Evolutionary conservation across 192 early-diverging fungal genomes (phyloP), one percentile per base, ranked within the genome.

Genomic region (Lunasporangiospora selenospora): DNA sequence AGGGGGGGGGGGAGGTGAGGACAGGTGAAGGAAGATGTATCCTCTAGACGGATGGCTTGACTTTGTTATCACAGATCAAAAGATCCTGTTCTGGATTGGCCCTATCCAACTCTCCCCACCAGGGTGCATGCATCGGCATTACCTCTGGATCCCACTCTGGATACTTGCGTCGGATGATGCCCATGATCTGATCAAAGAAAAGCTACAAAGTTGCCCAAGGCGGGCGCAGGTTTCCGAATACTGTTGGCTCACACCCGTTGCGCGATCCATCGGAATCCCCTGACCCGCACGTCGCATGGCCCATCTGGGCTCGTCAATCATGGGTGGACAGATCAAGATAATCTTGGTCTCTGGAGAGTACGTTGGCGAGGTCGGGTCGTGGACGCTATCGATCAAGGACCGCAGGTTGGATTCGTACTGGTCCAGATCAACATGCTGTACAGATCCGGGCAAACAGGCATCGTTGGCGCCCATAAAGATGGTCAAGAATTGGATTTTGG

Each of bases 401-500:
- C 70, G 67, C n/a, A 93, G 32, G 54, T 96, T 92, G 13, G 61
- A 21, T 3, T 70, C 64, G 57, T 85, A 96, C 4, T 75, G 39
- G 0, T 66, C 56, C n/a, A 94, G n/a, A 1, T 86, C 67, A 1
- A 93, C 86, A 55, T 87, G 85, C 47, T 90, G 88, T 2, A 53
- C 26, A 4, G 77, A 75, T 7, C 51, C 56, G 3, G 64, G 65
- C 23, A 86, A 43, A 0, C 79, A 81, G 0, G 91, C 83, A 67
- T 97, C 95, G 65, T 95, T 94, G 6, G 95, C 85, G 21, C 95
- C 95, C 49, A 93, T 83, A 48, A 91, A 92, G 21, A 97, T 61
- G n/a, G 82, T 83, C 66, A 93, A 62, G 29, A 93, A 78, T 12
- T 69, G 66, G 29, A 89, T 73, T 15, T 76, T 54, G 2, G 83